Percentiles rank a stretch among this genome's conserved stretches.
phyloP scores from a whole-genome alignment of 202 grass and related monocot species.

The Carex arenaria region DNA sequence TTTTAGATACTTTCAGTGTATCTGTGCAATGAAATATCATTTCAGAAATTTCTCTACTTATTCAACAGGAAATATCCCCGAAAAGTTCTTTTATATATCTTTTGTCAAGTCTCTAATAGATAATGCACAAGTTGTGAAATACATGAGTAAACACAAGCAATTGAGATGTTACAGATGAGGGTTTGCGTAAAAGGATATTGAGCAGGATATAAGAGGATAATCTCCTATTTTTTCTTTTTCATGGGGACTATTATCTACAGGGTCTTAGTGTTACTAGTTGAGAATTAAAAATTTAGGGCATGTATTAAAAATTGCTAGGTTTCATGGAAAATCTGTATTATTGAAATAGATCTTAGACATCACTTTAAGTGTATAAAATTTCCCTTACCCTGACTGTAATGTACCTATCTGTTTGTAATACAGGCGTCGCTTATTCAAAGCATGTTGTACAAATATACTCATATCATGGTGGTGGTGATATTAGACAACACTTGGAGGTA shows the following conservation, averaged over 20 bases:
- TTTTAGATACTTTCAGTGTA: neutral
- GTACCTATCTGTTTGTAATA: conserved; percentile 24
- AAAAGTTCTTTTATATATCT: neutral
- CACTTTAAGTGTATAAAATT: neutral
- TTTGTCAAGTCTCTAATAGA: neutral
- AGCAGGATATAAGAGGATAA: too few relatives aligned
- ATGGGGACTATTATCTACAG: neutral
- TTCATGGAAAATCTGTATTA: neutral
- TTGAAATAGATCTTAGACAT: neutral
- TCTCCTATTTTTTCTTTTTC: neutral
- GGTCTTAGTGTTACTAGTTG: neutral
- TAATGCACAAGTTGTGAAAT: neutral
- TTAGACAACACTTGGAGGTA: conserved; percentile 91
- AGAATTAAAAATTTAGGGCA: neutral
- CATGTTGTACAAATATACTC: conserved; percentile 95
- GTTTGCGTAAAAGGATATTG: too few relatives aligned
- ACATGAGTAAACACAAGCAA: neutral
- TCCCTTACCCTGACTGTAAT: neutral
- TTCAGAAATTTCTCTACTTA: neutral
- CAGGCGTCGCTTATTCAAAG: conserved; percentile 97
- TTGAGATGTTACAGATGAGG: too few relatives aligned
- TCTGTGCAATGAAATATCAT: neutral
- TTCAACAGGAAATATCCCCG: conserved; percentile 3
- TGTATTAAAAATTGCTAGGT: neutral
- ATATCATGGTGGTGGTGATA: conserved; percentile 73